Evolutionary conservation across 1,139 yeast genomes (phyloP), one percentile per base, ranked within the genome.

Genomic region (Ogataea hybrid): DNA sequence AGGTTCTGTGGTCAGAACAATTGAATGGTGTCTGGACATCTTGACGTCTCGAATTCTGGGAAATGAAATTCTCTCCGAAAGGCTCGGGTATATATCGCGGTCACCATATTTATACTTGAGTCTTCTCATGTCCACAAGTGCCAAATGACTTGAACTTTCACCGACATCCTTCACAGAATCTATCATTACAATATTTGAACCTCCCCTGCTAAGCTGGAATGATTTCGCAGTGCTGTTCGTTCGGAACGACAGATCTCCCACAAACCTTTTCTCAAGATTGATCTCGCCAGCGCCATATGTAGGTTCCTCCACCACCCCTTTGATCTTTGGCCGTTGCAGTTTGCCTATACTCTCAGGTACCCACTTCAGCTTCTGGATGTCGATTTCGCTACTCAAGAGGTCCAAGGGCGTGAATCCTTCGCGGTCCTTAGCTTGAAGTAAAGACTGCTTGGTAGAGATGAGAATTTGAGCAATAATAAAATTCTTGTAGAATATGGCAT

Each of bases 11-110:
- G 90, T 79, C 3, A 84, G 53, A 0, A 82, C 62, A 1, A 83
- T 63, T 0, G 90, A 72, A 57, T 86, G 95, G 49, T 79, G 77
- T 57, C 81, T 84, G 4, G 92, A 79, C 42, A 86, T 64, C 14
- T 62, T 62, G 2, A 81, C 61, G 28, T 69, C 67, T 30, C 62
- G 64, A 43, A 75, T 69, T 25, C 82, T 57, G 2, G 81, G 76
- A 31, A 56, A 61, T 3, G 56, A 57, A 14, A 70, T 52, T 29
- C 65, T 41, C 11, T 62, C 64, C 5, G 43, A 41, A 15, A 53
- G 20, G 1, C 18, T 32, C 1, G 46, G 36, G 28, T 52, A 54
- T 3, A 32, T 33, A 1, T 23, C 15, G 4, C 54, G 51, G 32
- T 46, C 54, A 15, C 50, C 59, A 39, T 54, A 64, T 9, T 63